These are phyloP conservation scores for Hypoxylon perforatum DNA, from an alignment of 495 filamentous ascomycete genomes.

Conservation along the genomic window DNA sequence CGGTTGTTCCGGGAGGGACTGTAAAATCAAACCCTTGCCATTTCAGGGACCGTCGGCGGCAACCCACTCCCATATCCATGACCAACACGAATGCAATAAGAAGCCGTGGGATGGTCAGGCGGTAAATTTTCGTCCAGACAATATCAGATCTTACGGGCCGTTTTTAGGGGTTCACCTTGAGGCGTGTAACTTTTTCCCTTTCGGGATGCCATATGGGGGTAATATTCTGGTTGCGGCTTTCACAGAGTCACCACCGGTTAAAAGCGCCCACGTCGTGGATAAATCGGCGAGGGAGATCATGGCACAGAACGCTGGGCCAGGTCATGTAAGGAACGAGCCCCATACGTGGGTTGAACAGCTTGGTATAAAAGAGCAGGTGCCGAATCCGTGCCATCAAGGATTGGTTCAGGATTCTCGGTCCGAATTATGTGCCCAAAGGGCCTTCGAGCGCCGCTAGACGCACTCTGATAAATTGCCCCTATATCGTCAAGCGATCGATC, in stretches of 20 bases:
- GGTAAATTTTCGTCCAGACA: constrained; percentile 26
- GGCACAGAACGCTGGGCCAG: constrained; percentile 24
- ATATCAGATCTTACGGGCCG: constrained; percentile 29
- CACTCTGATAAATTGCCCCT: constrained; percentile 31
- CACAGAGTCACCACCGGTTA: constrained; percentile 35
- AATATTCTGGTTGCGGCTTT: constrained; percentile 25
- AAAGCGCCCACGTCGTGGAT: constrained; percentile 36
- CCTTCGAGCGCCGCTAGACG: constrained; percentile 11
- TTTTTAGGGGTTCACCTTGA: constrained; percentile 29
- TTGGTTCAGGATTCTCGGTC: constrained; percentile 39
- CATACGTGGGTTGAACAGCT: constrained; percentile 17
- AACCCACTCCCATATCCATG: neutral
- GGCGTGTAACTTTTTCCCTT: constrained; percentile 16
- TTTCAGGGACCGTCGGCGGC: neutral
- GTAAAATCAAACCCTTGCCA: constrained; percentile 5
- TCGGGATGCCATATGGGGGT: constrained; percentile 30
- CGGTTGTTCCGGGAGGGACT: neutral
- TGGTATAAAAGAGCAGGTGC: constrained; percentile 31
- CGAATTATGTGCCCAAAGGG: constrained; percentile 36
- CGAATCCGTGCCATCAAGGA: constrained; percentile 24
- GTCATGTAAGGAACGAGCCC: constrained; percentile 40
- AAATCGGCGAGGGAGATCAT: constrained; percentile 40
- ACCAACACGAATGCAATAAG: neutral
- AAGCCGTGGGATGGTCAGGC: constrained; percentile 20
- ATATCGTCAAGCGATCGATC: constrained; percentile 6